These are phyloP conservation scores for Taxawa tesnikishii DNA, from an alignment of 2,329 filamentous ascomycete genomes.

Conservation along the genomic window DNA sequence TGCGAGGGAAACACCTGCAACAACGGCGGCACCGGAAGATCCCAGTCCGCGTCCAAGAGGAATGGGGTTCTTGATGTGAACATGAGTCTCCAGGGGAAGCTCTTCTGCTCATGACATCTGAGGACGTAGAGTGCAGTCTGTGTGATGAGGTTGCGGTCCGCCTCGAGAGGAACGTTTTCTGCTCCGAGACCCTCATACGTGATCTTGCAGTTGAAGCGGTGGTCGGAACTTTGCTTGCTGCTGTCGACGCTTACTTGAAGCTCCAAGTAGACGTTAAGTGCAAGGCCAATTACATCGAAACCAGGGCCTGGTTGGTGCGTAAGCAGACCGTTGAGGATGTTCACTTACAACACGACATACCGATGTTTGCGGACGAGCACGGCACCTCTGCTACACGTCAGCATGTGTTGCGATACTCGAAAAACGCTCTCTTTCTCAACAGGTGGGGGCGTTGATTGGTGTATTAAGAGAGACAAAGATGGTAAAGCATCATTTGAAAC, in stretches of 20 bases:
- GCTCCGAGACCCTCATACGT: constrained; percentile 79
- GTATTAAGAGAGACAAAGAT: constrained; percentile 8
- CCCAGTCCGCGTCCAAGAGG: constrained; percentile 84
- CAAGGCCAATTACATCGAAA: constrained; percentile 95
- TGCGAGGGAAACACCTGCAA: constrained; percentile 84
- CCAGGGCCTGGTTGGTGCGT: constrained; percentile 48
- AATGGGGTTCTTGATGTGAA: constrained; percentile 93
- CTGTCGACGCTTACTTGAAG: constrained; percentile 67
- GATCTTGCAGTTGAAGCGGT: constrained; percentile 73
- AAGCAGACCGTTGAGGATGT: constrained; percentile 1
- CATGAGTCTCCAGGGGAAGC: constrained; percentile 78
- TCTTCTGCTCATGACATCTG: constrained; percentile 75
- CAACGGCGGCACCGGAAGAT: constrained; percentile 91
- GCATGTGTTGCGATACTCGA: neutral
- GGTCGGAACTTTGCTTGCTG: constrained; percentile 34
- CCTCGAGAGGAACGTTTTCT: constrained; percentile 68
- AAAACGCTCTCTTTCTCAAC: too few species aligned
- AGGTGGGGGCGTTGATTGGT: constrained; percentile 1
- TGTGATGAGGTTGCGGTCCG: constrained; percentile 85
- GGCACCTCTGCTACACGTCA: constrained; percentile 43
- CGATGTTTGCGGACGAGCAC: constrained; percentile 95
- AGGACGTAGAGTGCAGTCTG: constrained; percentile 89
- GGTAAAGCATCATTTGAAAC: too few species aligned
- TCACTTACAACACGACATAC: constrained; percentile 17
- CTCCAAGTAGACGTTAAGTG: constrained; percentile 87